Base-by-base conservation (phyloP, 257 asterid genomes). In the Ilex aquifolium region DNA sequence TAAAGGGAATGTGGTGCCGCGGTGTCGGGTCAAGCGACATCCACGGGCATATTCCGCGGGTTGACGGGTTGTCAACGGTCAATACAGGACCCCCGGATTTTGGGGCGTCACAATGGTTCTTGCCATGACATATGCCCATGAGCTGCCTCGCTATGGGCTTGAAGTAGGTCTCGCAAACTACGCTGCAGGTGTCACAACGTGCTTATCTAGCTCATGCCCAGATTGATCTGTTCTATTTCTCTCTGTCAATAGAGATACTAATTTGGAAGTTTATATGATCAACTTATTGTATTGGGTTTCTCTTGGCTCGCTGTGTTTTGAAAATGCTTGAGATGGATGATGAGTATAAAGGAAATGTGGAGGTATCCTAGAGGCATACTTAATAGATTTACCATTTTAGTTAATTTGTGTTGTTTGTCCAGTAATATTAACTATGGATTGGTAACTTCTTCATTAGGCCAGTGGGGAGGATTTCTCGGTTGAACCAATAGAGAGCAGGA, bases 201-300 rank as follows among this genome's bases (percentile, higher is more conserved):
- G 27, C 27, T 21, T 21, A 21, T 21, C 27, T 21, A 21, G 27
- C 27, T 21, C 27, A 30, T 17, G 13, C 21, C 44, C 48, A 48
- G 21, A n/a, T 39, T 21, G 55, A 39, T 57, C 60, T n/a, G 32
- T 7, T 39, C 52, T 9, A 21, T 21, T 21, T 21, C 27, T 31
- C 12, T 12, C 16, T 14, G 7, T 13, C 10, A 12, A 29, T 21
- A 31, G 60, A 39, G n/a, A 7, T 69, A 42, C 64, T 60, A 69
- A 51, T 17, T 31, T n/a, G 21, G 51, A 73, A 21, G 27, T 21
- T 21, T 21, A 21, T 21, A 21, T 21, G 62, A 53, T 32, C 75
- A 87, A 90, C 95, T 13, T 87, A 84, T 65, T 82, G 90, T 49
- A 84, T 92, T 2, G 96, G 95, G 5, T 88, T 88, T 69, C 87